phyloP scores from a whole-genome alignment of 306 rosid species.

The Myrica gale region DNA sequence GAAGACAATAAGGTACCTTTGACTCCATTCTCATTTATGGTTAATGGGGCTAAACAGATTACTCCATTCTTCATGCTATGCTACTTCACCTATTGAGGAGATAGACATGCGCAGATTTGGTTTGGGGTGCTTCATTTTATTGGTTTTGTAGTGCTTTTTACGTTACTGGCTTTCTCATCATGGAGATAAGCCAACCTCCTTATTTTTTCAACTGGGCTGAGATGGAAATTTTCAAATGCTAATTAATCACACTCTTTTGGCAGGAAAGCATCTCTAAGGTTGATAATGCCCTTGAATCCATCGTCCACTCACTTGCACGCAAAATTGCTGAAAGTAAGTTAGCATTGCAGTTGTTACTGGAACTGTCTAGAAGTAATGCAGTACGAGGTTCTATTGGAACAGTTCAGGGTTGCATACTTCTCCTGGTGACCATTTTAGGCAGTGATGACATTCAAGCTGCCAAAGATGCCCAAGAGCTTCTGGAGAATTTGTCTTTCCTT shows the following conservation, averaged over 20 bases:
- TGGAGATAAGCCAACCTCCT: neutral
- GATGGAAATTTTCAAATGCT: neutral
- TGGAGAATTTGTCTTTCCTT: slow-evolving; percentile 56
- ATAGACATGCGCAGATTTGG: neutral
- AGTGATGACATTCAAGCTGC: slow-evolving; percentile 53
- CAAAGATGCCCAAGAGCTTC: slow-evolving; percentile 46
- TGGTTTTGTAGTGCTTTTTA: neutral
- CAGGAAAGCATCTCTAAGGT: slow-evolving; percentile 55
- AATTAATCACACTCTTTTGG: slow-evolving; percentile 14
- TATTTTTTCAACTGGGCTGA: neutral
- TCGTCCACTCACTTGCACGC: slow-evolving; percentile 66
- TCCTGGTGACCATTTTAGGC: slow-evolving; percentile 51
- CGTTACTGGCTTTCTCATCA: neutral
- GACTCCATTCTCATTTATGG: slow-evolving; percentile 3
- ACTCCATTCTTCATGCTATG: neutral
- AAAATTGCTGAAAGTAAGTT: slow-evolving; percentile 52
- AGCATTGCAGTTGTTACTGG: slow-evolving; percentile 61
- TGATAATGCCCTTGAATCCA: slow-evolving; percentile 51
- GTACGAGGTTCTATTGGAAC: slow-evolving; percentile 49
- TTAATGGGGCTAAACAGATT: slow-evolving; percentile 9
- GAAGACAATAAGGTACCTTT: slow-evolving; percentile 59
- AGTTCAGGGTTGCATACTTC: slow-evolving; percentile 70
- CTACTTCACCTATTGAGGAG: neutral
- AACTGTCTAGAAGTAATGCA: slow-evolving; percentile 40
- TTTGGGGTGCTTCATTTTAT: neutral